These are phyloP conservation scores for Cylindricascospora bacillispora DNA, from an alignment of 1,139 yeast genomes.

Conservation along the genomic window DNA sequence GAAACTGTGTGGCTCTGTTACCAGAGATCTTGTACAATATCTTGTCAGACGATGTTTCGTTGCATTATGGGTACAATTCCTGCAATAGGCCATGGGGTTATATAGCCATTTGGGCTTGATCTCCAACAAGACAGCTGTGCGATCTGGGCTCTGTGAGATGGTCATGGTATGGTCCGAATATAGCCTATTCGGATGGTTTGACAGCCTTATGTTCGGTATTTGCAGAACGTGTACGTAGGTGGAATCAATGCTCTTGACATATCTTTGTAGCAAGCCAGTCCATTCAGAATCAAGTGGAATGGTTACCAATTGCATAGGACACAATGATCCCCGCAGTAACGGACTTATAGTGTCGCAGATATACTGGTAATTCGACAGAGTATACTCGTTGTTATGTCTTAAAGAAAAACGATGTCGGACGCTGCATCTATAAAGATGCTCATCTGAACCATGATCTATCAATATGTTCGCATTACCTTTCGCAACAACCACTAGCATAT, in stretches of 20 bases:
- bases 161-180: slow-evolving; percentile 9
- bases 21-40: too few species aligned
- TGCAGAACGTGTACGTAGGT: slow-evolving; percentile 7
- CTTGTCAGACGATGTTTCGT: slow-evolving; percentile 15
- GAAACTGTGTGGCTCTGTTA: too few species aligned
- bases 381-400: slow-evolving; percentile 14
- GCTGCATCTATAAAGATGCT: slow-evolving; percentile 19
- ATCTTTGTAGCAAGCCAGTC: slow-evolving; percentile 3
- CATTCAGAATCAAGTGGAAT: slow-evolving; percentile 4
- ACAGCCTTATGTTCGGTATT: slow-evolving; percentile 12
- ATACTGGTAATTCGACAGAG: slow-evolving; percentile 11
- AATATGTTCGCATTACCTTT: slow-evolving; percentile 20
- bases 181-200: slow-evolving; percentile 1
- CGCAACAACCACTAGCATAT: slow-evolving; percentile 11
- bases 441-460: slow-evolving; percentile 10
- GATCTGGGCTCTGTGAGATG: slow-evolving; percentile 13
- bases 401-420: slow-evolving; percentile 12
- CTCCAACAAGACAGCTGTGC: slow-evolving; percentile 13
- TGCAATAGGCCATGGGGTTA: slow-evolving; percentile 13
- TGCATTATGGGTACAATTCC: slow-evolving; percentile 22
- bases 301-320: slow-evolving; percentile 9
- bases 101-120: slow-evolving; percentile 25
- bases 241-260: slow-evolving; percentile 7
- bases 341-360: slow-evolving; percentile 8
- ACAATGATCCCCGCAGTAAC: slow-evolving; percentile 9